Conservation (phyloP, 257 asterid species). For the Osmanthus fragrans region DNA sequence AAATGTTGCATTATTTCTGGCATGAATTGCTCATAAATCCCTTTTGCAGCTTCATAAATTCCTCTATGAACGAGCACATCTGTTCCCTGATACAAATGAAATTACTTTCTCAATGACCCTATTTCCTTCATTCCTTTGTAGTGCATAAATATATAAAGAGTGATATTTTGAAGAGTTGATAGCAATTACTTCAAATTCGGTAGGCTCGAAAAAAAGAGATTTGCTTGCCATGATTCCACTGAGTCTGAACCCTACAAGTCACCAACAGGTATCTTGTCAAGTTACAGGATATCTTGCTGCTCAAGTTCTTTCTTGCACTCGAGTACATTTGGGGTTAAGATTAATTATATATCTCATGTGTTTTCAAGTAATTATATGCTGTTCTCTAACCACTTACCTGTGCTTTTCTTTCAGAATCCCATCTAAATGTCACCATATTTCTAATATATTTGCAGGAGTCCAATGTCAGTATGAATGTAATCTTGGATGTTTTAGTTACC, state of each 20-base stretch:
- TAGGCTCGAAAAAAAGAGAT: conserved; percentile 86
- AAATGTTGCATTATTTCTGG: conserved; percentile 70
- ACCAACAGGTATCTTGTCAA: conserved; percentile 16
- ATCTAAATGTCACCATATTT: background rate
- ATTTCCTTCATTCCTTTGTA: background rate
- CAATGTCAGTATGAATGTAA: background rate
- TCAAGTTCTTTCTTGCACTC: background rate
- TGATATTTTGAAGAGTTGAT: background rate
- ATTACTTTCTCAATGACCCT: background rate
- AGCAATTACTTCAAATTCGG: conserved; percentile 59
- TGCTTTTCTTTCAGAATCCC: background rate
- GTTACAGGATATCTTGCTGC: background rate
- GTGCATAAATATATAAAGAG: background rate
- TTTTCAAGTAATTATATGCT: background rate
- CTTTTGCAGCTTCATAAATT: conserved; percentile 94
- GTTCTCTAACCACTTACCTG: background rate
- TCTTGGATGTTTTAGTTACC: conserved; percentile 36
- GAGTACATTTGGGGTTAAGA: background rate
- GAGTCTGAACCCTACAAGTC: conserved; percentile 81
- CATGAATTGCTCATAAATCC: conserved; percentile 78
- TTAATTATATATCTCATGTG: background rate
- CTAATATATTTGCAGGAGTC: background rate
- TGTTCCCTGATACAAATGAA: conserved; percentile 47
- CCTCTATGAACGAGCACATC: conserved; percentile 84
- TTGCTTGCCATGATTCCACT: conserved; percentile 87